These are phyloP conservation scores for Vanilla planifolia DNA, from an alignment of 106 monocot genomes.

Conservation along the genomic window DNA sequence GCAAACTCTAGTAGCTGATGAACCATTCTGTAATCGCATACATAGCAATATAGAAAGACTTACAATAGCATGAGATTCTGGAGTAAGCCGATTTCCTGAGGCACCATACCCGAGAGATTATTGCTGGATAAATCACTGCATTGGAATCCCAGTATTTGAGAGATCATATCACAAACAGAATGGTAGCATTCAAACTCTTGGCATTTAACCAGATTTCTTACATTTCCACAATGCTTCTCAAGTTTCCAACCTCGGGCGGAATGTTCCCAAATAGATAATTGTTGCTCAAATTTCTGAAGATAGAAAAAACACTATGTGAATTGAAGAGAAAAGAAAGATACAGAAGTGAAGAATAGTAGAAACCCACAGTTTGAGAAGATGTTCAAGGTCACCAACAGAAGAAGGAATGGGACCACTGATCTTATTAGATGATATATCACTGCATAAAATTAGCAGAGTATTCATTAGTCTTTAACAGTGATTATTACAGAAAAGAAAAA, in stretches of 20 bases:
- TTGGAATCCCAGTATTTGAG: neutral
- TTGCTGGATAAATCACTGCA: conserved; percentile 83
- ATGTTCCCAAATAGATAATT: conserved; percentile 62
- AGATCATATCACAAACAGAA: neutral
- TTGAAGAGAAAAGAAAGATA: neutral
- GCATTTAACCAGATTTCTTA: conserved; percentile 20
- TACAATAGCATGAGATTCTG: conserved; percentile 76
- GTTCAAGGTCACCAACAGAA: conserved; percentile 84
- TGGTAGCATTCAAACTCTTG: neutral
- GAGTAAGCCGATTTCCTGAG: conserved; percentile 76
- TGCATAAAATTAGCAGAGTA: conserved; percentile 16
- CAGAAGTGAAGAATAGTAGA: neutral
- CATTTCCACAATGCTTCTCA: conserved; percentile 93
- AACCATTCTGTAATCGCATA: neutral
- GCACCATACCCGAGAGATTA: conserved; percentile 56
- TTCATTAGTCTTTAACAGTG: too few species aligned
- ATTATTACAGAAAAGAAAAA: neutral
- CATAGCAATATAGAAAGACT: conserved; percentile 13
- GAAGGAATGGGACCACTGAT: conserved; percentile 78
- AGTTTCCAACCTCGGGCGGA: conserved; percentile 88
- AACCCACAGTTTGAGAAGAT: conserved; percentile 88
- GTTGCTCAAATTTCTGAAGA: conserved; percentile 77
- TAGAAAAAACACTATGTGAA: neutral
- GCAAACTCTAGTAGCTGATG: too few species aligned
- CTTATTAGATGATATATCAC: conserved; percentile 79